Conservation (phyloP, 805 yeast species). For the Nakazawaea anatomiae region DNA sequence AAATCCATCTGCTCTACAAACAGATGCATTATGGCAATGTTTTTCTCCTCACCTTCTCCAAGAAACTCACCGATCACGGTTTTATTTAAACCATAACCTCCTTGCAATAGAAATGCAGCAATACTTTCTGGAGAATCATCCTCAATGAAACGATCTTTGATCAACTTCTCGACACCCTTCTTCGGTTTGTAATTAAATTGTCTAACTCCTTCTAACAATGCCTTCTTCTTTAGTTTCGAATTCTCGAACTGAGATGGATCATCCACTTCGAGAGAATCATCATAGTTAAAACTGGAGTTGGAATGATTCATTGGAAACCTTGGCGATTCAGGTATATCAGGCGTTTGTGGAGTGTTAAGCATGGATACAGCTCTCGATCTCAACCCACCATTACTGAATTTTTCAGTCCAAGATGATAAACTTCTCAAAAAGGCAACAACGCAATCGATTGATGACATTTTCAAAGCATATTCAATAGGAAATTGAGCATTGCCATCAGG, state of each 20-base stretch:
- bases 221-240: conserved; percentile 77
- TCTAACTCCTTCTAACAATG: conserved; percentile 68
- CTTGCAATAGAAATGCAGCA: conserved; percentile 64
- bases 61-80: conserved; percentile 83
- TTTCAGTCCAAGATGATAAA: conserved; percentile 81
- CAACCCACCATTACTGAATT: conserved; percentile 17
- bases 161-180: conserved; percentile 62
- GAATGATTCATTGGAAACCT: conserved; percentile 2
- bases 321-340: conserved; percentile 8
- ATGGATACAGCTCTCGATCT: conserved; percentile 22
- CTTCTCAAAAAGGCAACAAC: conserved; percentile 80
- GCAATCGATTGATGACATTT: conserved; percentile 73
- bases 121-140: conserved; percentile 59
- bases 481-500: conserved; percentile 44
- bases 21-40: conserved; percentile 83
- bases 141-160: conserved; percentile 57
- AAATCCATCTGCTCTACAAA: conserved; percentile 89
- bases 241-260: conserved; percentile 83
- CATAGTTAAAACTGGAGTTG: conserved; percentile 14
- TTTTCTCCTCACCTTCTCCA: conserved; percentile 80
- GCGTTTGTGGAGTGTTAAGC: conserved; percentile 12
- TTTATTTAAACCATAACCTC: conserved; percentile 75
- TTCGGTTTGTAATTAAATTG: conserved; percentile 84
- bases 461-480: conserved; percentile 80
- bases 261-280: conserved; percentile 31